Base-by-base conservation (phyloP, 1,284 basidiomycete genomes). In the Cryptococcus maquisensis region DNA sequence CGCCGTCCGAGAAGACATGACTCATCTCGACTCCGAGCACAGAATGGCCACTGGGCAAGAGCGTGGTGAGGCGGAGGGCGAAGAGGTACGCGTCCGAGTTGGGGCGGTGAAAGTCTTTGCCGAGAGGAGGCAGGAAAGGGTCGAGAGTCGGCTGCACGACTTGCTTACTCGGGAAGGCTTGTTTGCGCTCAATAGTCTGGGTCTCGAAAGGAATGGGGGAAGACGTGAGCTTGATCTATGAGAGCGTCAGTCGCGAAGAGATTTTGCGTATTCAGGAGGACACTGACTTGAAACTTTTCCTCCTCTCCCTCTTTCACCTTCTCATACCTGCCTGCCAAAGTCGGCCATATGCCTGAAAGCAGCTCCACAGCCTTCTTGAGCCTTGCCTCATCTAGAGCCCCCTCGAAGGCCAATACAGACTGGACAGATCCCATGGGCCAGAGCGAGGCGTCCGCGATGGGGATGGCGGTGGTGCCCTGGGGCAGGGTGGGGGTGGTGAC, bases 121-220 rank as follows among this genome's bases (percentile, higher is more conserved):
- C 49, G 7, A 67, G 55, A 0, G 55, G 49, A 9, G 63, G 59
- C 10, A 60, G 16, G 49, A 56, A 65, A 10, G 43, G 41, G 10
- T 51, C 55, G 1, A 65, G 56, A 24, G 32, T 43, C 35, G 55
- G 43, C 54, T 62, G 61, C 24, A 65, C 42, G 23, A 67, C 65
- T 16, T 59, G 13, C 38, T 21, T 16, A 20, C 42, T 5, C 40
- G 46, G 15, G 41, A n/a, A 39, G 37, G 24, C 3, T 20, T 10
- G 36, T 9, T 40, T n/a, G 57, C 28, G 28, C 28, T 28, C 28
- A 10, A 28, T 48, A 3, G 57, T 59, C 54, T 64, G 65, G 1
- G 59, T 60, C 32, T 50, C 52, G 49, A 61, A 64, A 3, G 62
- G 65, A 12, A 66, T 66, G 10, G 55, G 61, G 20, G 65, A 66